Evolutionary conservation across 805 yeast genomes (phyloP).

Genomic region (Lipomyces spencermartinsiae): DNA sequence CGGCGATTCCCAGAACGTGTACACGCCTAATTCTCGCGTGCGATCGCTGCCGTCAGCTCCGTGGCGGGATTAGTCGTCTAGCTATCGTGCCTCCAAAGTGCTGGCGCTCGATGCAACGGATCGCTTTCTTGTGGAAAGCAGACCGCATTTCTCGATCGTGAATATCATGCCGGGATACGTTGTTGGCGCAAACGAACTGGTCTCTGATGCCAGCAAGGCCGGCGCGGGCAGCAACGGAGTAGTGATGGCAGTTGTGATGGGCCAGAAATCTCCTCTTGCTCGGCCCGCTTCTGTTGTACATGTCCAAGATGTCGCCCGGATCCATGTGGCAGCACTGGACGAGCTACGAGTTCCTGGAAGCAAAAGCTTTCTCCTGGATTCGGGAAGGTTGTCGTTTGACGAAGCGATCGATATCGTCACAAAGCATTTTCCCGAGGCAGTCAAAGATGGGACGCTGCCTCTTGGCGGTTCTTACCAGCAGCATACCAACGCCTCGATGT

Average conservation of each 20-base stretch:
- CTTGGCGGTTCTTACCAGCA: background rate
- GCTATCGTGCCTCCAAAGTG: constrained; percentile 2
- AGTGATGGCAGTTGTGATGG: background rate
- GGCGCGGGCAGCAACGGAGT: background rate
- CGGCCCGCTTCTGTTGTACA: too few species aligned
- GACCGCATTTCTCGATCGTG: background rate
- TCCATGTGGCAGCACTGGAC: too few species aligned
- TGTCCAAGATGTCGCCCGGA: too few species aligned
- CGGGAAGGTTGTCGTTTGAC: too few species aligned
- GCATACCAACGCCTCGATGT: background rate
- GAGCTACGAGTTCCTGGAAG: too few species aligned
- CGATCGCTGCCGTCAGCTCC: background rate
- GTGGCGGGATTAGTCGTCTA: background rate
- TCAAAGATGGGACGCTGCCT: too few species aligned
- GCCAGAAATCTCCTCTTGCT: too few species aligned
- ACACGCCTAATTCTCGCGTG: too few species aligned
- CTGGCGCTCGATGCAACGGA: background rate
- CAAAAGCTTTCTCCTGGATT: too few species aligned
- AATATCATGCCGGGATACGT: constrained; percentile 2
- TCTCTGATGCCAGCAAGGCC: background rate
- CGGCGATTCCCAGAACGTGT: too few species aligned
- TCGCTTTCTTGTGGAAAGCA: background rate
- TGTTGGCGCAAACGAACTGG: background rate
- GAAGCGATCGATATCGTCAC: too few species aligned
- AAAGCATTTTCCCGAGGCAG: too few species aligned